Conservation (phyloP, 441 rosid genomes). For the Gossypium schwendimanii region DNA sequence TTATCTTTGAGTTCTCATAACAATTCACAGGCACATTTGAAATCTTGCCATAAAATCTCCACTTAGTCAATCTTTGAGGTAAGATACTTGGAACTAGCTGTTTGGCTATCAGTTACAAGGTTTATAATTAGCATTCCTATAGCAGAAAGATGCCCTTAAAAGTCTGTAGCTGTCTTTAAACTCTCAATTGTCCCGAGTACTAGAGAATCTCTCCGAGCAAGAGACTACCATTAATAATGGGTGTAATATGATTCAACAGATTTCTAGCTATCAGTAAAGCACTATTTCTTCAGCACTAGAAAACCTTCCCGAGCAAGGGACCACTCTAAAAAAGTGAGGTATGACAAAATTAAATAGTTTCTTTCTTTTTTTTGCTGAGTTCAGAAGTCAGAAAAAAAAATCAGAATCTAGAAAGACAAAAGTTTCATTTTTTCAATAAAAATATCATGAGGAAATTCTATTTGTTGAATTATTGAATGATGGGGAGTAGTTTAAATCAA, state of each 20-base stretch:
- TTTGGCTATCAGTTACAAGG: neutral
- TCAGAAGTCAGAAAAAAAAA: neutral
- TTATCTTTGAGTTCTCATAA: neutral
- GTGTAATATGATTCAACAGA: neutral
- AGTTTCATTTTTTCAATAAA: neutral
- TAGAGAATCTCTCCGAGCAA: neutral
- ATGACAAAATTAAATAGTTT: neutral
- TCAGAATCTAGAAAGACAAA: neutral
- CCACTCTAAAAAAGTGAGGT: neutral
- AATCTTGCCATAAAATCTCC: neutral
- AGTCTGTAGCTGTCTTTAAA: neutral
- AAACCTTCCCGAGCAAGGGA: neutral
- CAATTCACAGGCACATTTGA: neutral
- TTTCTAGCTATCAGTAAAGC: neutral
- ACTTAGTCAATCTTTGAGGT: neutral
- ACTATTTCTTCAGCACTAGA: neutral
- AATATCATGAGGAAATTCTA: neutral
- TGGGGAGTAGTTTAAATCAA: constrained; percentile 10
- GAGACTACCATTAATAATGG: neutral
- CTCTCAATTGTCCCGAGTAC: neutral
- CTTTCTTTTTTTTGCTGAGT: neutral
- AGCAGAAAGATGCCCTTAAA: neutral
- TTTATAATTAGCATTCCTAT: neutral
- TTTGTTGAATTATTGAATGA: neutral
- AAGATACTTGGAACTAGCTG: neutral